Evolutionary conservation across 78 protist species (phyloP), one percentile per base, ranked within the genome.

Genomic region (Dictyostelium intermedium): DNA sequence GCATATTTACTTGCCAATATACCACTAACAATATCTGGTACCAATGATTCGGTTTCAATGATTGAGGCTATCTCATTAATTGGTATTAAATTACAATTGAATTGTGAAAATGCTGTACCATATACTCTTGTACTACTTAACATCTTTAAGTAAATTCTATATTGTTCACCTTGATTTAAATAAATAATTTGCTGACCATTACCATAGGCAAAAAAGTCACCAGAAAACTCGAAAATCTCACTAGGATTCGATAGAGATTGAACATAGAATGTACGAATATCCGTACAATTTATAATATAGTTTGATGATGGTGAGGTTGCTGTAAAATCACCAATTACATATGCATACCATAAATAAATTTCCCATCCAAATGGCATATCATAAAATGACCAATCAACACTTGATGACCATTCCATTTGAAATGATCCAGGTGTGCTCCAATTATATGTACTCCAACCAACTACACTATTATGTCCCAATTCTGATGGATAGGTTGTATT

Each of bases 261-360:
- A 79, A 87, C 79, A 27, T 77, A 87, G 8, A 32, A 39, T 7
- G 78, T 53, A 5, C 84, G 25, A n/a, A 70, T 41, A 37, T 69
- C 56, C 1, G 93, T 79, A 43, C 93, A 87, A 35, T 37, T n/a
- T 2, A 87, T 5, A 3, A 87, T 60, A 79, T 78, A 87, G 47
- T 41, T 76, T 27, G 60, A 60, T 25, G 82, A 9, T 16, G 45
- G 37, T 20, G 23, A 13, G 0, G 74, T 32, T 7, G 69, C 72
- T 2, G 34, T 53, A 2, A 89, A 70, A 30, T 78, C 56, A 70
- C 87, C 94, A 10, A 89, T 27, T 18, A 85, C 94, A 89, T 89
- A 89, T 1, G 82, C 86, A 80, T 89, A 89, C 85, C 87, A 89
- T 78, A 89, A 69, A 60, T 78, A 89, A 14, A 89, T 34, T 27